These are phyloP conservation scores for Colletotrichum trifolii DNA, from an alignment of 2,329 filamentous ascomycete genomes.

Conservation along the genomic window DNA sequence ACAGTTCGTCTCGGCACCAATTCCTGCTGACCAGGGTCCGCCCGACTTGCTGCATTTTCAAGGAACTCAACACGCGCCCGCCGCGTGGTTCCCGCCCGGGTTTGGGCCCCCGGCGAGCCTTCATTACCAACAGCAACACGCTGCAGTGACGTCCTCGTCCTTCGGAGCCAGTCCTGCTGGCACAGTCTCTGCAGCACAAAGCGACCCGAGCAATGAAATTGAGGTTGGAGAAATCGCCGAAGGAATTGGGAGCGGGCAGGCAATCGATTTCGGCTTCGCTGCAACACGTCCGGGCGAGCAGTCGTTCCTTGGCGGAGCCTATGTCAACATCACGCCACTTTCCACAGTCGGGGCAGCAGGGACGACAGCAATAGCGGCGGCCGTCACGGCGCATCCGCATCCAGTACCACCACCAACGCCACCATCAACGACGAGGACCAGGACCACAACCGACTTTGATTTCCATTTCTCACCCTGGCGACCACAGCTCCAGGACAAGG, in stretches of 20 bases:
- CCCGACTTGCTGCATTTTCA: slow-evolving; percentile 22
- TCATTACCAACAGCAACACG: slow-evolving; percentile 20
- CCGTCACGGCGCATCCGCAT: slow-evolving; percentile 13
- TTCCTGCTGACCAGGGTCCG: slow-evolving; percentile 23
- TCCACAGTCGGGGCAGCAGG: slow-evolving; percentile 23
- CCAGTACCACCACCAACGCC: not conserved
- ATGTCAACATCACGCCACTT: slow-evolving; percentile 36
- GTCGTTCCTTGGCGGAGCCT: slow-evolving; percentile 35
- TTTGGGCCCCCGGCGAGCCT: slow-evolving; percentile 25
- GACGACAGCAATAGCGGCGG: not conserved
- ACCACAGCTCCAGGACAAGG: slow-evolving; percentile 25
- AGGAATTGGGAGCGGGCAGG: not conserved
- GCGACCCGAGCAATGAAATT: not conserved
- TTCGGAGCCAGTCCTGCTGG: slow-evolving; percentile 12
- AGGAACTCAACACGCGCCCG: slow-evolving; percentile 11
- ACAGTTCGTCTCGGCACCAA: slow-evolving; percentile 7
- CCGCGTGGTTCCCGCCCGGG: slow-evolving; percentile 28
- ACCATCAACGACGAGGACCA: no score
- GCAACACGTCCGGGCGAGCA: slow-evolving; percentile 29
- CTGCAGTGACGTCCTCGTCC: slow-evolving; percentile 6
- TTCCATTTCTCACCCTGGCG: slow-evolving; percentile 35
- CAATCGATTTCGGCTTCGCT: slow-evolving; percentile 30
- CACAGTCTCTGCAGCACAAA: slow-evolving; percentile 10
- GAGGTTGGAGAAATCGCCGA: no score
- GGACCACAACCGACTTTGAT: slow-evolving; percentile 21